Evolutionary conservation across 768 basidiomycete genomes (phyloP), one percentile per base, ranked within the genome.

Genomic region (Naganishia friedmannii): DNA sequence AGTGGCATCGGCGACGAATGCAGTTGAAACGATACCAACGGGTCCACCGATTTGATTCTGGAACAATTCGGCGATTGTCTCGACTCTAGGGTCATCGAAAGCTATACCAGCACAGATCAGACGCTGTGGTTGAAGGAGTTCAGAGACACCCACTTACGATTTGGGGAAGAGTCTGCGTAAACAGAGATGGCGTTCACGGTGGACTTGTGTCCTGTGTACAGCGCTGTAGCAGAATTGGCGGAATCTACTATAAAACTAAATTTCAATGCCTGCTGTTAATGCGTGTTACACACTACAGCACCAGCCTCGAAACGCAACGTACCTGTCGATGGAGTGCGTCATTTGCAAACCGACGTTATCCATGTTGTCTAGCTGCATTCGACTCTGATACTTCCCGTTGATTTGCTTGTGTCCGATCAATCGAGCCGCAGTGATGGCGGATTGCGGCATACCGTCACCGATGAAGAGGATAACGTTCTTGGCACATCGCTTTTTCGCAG

Each of bases 391-490:
- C 56, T 78, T 76, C 31, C 82, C 81, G 71, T 80, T 82, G 76
- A 82, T 75, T 12, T 70, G 76, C 75, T 82, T 83, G 78, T 83
- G 82, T 0, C 77, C 82, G 17, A 83, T 70, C 46, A 83, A 70
- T 13, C 82, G 75, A 10, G 82, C 82, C 34, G 82, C 82, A 12
- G 81, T 78, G 57, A 81, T 73, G 67, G 63, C 54, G 28, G 70
- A 60, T 28, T 67, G 65, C 2, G 74, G 63, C 70, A 72, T 73
- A 28, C 77, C 76, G 53, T 79, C 78, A 8, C 79, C 79, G 31
- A 83, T 72, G 67, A 83, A 80, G 51, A 83, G 68, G 69, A 82
- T 79, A 34, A 81, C 75, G 69, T 82, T 82, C 78, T 82, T 82
- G 48, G 81, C 81, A 69, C 72, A 74, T 28, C 71, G 69, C 53